Base-by-base conservation (phyloP, 139 green algal species). In the Zygnema cylindricum region DNA sequence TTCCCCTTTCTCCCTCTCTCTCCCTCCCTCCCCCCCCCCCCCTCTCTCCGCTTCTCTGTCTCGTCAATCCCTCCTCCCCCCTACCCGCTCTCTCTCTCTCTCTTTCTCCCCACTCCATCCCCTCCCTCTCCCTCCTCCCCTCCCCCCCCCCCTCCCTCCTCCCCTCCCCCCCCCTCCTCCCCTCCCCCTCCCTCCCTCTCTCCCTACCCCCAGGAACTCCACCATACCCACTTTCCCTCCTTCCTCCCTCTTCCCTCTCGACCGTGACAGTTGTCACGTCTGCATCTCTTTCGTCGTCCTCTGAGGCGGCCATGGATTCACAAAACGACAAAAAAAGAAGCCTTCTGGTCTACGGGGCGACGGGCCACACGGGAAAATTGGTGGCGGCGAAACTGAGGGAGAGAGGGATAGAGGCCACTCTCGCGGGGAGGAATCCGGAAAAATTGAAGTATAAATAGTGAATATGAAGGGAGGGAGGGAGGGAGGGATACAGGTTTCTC, bases 271-370 rank as follows among this genome's bases (percentile, higher is more conserved):
- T n/a, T n/a, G n/a, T n/a, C n/a, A n/a, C n/a, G n/a, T n/a, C n/a
- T n/a, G n/a, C n/a, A n/a, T n/a, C n/a, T n/a, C n/a, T n/a, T n/a
- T n/a, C n/a, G n/a, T n/a, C n/a, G n/a, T n/a, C n/a, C n/a, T n/a
- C 49, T 63, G 7, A 16, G 49, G 49, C 49, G 16, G 49, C 49
- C 49, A 63, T 63, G 49, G 49, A 16, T 16, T 7, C 49, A 16
- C 7, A 16, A 16, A 16, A 63, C 7, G 49, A 7, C 7, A 16
- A 7, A 63, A 16, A 16, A 16, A 7, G 49, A 16, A 69, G 81
- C 32, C 69, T 87, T 21, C 81, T 87, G 81, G 81, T 87, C 3
- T 87, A 87, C 43, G 81, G 81, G 3, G 81, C 81, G 30, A 87
- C 81, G 36, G 84, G 84, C 73, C 35, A 89, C 73, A 89, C 84